phyloP scores from a whole-genome alignment of 306 rosid species.

The Corylus americana region DNA sequence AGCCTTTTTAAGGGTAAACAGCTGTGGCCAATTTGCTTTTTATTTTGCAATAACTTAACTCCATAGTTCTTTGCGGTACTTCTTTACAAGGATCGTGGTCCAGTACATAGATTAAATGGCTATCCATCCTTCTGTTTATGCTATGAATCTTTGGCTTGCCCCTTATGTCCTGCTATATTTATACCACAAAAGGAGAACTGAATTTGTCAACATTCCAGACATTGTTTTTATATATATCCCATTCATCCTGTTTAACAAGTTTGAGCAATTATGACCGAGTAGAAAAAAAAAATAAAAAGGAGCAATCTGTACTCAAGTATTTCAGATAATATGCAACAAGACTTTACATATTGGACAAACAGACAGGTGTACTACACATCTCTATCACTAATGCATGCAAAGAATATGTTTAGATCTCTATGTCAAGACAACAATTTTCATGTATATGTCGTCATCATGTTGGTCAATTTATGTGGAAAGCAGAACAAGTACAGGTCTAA shows the following conservation, averaged over 20 bases:
- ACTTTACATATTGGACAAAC: too few species aligned
- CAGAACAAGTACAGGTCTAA: background rate
- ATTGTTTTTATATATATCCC: too few species aligned
- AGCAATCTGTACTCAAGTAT: background rate
- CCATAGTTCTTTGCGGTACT: background rate
- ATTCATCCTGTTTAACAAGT: background rate
- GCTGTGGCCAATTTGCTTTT: background rate
- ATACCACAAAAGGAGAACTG: too few species aligned
- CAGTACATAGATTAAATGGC: background rate
- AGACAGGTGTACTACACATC: too few species aligned
- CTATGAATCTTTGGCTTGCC: background rate
- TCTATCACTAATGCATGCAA: too few species aligned
- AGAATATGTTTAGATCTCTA: too few species aligned
- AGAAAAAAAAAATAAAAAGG: too few species aligned
- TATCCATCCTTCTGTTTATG: background rate
- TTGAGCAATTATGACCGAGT: background rate
- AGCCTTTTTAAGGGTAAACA: slow-evolving; percentile 60
- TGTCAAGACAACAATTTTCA: too few species aligned
- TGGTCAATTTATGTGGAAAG: too few species aligned
- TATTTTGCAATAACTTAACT: background rate
- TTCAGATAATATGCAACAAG: too few species aligned
- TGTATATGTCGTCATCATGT: too few species aligned
- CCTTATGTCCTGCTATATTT: background rate
- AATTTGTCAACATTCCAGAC: too few species aligned
- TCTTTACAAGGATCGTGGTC: background rate